Evolutionary conservation across 108 stramenopile species (phyloP).

Genomic region (Nitzschia sp.): DNA sequence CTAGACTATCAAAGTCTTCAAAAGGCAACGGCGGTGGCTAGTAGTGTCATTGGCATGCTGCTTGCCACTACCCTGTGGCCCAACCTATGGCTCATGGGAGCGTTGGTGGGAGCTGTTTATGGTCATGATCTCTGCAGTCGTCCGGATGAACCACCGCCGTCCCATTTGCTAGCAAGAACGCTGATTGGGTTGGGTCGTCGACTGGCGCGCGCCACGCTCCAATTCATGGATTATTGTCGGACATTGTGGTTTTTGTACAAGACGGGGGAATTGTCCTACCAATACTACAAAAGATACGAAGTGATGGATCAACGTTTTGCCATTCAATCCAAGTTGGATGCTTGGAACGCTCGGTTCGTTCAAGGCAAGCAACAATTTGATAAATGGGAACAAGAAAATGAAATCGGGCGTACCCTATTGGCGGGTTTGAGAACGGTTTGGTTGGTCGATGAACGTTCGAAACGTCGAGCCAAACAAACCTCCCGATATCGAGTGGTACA

Average conservation of each 20-base stretch:
- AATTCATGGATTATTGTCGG: constrained; percentile 27
- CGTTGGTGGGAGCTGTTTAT: constrained; percentile 43
- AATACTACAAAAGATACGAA: constrained; percentile 67
- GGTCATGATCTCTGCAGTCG: constrained; percentile 42
- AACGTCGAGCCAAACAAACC: constrained; percentile 20
- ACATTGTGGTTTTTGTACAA: constrained; percentile 63
- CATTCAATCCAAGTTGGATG: constrained; percentile 67
- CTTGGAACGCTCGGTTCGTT: constrained; percentile 62
- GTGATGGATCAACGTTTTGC: constrained; percentile 52
- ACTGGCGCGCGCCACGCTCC: constrained; percentile 35
- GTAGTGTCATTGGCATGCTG: constrained; percentile 35
- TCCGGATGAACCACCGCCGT: neutral
- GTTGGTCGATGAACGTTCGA: constrained; percentile 60
- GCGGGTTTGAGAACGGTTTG: constrained; percentile 59
- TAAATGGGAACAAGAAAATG: constrained; percentile 69
- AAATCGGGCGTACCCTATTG: constrained; percentile 59
- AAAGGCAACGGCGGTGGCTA: constrained; percentile 37
- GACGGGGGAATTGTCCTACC: constrained; percentile 64
- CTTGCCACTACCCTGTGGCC: constrained; percentile 41
- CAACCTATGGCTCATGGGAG: constrained; percentile 69
- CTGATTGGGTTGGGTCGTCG: constrained; percentile 24
- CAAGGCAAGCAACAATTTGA: constrained; percentile 67
- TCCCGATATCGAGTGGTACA: constrained; percentile 53
- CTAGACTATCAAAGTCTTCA: constrained; percentile 34
- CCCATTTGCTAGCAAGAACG: constrained; percentile 2